Evolutionary conservation across 176 grass and related monocot genomes (phyloP).

Genomic region (Aegilops umbellulata): DNA sequence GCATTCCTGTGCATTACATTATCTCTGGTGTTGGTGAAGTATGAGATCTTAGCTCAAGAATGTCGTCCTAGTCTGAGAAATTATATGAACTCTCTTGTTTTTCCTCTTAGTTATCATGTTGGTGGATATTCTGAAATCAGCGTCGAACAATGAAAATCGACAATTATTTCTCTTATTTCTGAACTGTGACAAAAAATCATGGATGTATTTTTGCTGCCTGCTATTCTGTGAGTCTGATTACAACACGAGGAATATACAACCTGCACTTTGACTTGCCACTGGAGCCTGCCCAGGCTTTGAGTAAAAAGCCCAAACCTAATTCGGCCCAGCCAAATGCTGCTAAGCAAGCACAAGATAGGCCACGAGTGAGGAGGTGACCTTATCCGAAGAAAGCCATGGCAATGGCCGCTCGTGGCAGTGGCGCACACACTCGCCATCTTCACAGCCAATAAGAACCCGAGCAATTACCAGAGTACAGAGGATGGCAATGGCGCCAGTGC

Average conservation of each 20-base stretch:
- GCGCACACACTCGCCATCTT: neutral
- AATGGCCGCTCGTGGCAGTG: neutral
- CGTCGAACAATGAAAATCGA: neutral
- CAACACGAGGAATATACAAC: neutral
- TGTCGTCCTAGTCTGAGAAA: neutral
- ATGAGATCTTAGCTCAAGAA: slow-evolving; percentile 13
- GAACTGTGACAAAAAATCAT: neutral
- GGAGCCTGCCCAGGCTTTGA: neutral
- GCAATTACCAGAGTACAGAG: neutral
- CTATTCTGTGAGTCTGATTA: neutral
- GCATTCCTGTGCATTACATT: neutral
- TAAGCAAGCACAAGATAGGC: neutral
- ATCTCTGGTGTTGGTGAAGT: neutral
- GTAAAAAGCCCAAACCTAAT: neutral
- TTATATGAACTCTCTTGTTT: neutral
- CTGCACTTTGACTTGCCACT: neutral
- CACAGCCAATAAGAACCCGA: neutral
- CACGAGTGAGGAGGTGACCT: neutral
- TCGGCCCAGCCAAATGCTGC: neutral
- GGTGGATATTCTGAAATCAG: neutral
- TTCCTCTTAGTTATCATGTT: neutral
- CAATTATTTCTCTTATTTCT: neutral
- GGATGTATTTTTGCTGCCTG: neutral
- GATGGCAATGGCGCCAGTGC: slow-evolving; percentile 34
- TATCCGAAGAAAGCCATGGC: slow-evolving; percentile 15